Conservation (phyloP, 805 yeast genomes). For the Metschnikowia henanensis region DNA sequence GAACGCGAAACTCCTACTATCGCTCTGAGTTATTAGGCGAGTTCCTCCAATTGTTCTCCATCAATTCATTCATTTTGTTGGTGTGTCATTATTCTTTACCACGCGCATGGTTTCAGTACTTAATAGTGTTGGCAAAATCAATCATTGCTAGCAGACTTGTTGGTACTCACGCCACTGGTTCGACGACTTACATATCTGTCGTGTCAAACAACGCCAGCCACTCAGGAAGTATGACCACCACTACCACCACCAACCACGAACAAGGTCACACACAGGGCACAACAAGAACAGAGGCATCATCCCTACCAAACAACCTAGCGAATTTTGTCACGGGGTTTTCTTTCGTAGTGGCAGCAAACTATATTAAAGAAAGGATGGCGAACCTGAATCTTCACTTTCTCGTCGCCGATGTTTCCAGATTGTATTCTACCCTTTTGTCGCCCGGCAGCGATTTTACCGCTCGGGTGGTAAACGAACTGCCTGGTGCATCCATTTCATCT, state of each 20-base stretch:
- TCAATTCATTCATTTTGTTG: conserved; percentile 26
- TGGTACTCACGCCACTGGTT: conserved; percentile 27
- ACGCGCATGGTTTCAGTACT: conserved; percentile 23
- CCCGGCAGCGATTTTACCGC: not conserved
- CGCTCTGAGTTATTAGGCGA: conserved; percentile 20
- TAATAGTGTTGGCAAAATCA: conserved; percentile 29
- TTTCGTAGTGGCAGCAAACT: conserved; percentile 22
- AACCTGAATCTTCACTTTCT: not conserved
- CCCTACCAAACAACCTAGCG: conserved; percentile 9
- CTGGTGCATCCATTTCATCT: not conserved
- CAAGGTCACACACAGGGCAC: conserved; percentile 8
- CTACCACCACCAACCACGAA: conserved; percentile 16
- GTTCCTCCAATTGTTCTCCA: conserved; percentile 22
- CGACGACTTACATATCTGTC: conserved; percentile 24
- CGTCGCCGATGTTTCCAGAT: not conserved
- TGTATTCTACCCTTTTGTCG: not conserved
- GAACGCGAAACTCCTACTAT: conserved; percentile 15
- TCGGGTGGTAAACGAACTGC: not conserved
- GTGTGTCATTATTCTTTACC: conserved; percentile 22
- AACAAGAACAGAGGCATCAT: conserved; percentile 15
- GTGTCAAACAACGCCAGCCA: conserved; percentile 13
- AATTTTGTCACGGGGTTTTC: conserved; percentile 22
- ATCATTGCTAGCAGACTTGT: conserved; percentile 32
- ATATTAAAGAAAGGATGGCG: conserved; percentile 12
- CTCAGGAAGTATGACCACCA: conserved; percentile 13